Base-by-base conservation (phyloP, 2,329 filamentous ascomycete genomes). In the Madurella fahalii region DNA sequence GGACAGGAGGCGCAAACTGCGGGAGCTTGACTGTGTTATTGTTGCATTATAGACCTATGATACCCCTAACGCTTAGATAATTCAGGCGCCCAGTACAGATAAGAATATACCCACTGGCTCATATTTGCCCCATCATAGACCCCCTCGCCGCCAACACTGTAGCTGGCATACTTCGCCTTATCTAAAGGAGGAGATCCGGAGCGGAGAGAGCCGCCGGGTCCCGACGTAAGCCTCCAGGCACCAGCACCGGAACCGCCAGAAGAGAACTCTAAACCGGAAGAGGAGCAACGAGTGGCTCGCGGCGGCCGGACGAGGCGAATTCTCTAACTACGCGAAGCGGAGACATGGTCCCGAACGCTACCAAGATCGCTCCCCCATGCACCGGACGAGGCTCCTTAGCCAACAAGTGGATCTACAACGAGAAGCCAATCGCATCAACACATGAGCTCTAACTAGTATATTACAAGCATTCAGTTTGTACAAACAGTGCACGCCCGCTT, bases 1-100 rank as follows among this genome's bases (percentile, higher is more conserved):
- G 73, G 76, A 53, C 71, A 68, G 5, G 72, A 70, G 4, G 68
- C 58, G 59, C 68, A 53, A 64, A 67, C 47, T 18, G 40, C 47
- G 5, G 47, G 46, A 17, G 16, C 15, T 16, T 32, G 30, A 18
- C 40, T 8, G 47, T 17, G 17, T 5, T 30, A 41, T 47, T 39
- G 34, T n/a, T 13, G 32, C 17, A 15, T 20, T n/a, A 43, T 53
- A 42, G 50, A 52, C 15, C 31, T 40, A 41, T 47, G 48, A 51
- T 51, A 51, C 53, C 53, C 43, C 30, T 18, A 37, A 37, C 13
- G 11, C 13, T 16, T 48, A 34, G 30, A 42, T 39, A 43, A 37
- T 25, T 9, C 37, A n/a, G 47, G 41, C 15, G 46, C 41, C 13
- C 31, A 41, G n/a, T 4, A 37, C 12, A 20, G 13, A 44, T 43